These are phyloP conservation scores for Vitis hybrid DNA, from an alignment of 177 flowering plant genomes.

Conservation along the genomic window DNA sequence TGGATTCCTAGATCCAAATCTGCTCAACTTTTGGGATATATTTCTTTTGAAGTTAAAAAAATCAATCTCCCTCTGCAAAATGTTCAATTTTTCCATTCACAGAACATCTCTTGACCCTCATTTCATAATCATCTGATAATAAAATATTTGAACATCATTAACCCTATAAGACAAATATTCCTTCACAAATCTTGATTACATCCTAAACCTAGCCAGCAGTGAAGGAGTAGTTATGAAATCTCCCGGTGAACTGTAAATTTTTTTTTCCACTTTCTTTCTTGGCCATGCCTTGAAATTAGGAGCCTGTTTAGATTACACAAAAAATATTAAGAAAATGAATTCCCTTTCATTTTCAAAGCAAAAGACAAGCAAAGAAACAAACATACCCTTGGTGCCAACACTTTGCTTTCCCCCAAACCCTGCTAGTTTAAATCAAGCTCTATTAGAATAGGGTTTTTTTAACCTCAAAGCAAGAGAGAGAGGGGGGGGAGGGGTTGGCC, in stretches of 20 bases:
- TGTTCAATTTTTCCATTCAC: not conserved
- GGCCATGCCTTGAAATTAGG: constrained; percentile 17
- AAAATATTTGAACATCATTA: not conserved
- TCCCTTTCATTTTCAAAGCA: constrained; percentile 9
- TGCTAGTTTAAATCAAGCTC: constrained; percentile 5
- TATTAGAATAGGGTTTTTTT: not conserved
- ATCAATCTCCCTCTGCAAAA: not conserved
- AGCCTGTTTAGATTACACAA: constrained; percentile 17
- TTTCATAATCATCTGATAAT: not conserved
- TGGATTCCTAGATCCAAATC: constrained; percentile 40
- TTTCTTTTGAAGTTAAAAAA: not conserved
- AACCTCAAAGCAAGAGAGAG: not conserved
- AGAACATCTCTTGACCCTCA: not conserved
- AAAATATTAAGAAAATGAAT: constrained; percentile 9
- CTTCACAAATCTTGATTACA: not conserved
- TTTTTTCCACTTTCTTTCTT: not conserved
- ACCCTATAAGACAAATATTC: not conserved
- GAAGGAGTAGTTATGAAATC: constrained; percentile 5
- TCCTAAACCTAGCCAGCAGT: not conserved
- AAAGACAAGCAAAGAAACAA: constrained; percentile 54
- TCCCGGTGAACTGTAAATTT: constrained; percentile 8
- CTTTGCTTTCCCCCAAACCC: constrained; percentile 67
- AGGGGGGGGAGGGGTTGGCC: not conserved
- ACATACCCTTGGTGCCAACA: constrained; percentile 73
- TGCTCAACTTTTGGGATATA: constrained; percentile 18